Evolutionary conservation across 1,284 basidiomycete species (phyloP), one percentile per base, ranked within the genome.

Genomic region (Microbotryum violaceum): DNA sequence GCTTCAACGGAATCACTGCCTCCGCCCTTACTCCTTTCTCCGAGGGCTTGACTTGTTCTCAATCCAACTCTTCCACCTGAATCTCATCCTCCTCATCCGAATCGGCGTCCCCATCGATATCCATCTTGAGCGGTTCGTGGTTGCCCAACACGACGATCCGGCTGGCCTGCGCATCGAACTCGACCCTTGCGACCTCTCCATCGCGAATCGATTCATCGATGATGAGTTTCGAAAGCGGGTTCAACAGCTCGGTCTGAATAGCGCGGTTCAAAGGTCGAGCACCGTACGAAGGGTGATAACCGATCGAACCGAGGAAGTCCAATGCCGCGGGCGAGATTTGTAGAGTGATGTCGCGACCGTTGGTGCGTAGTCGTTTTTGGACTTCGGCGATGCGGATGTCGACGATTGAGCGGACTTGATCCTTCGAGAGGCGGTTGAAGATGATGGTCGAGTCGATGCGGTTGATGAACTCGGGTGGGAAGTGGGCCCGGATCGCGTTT

Each of bases 231-330:
- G 91, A 91, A 51, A 98, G 79, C 10, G 94, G 94, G 75, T 96
- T 93, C 70, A 98, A 82, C 53, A 98, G 80, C 74, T 97, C 91
- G 72, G 83, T 86, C 77, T 97, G 92, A 71, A 99, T 96, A 9
- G 89, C 83, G 49, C 93, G 83, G 73, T 91, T 88, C 67, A 98
- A 82, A 2, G 94, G 94, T 58, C 94, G 84, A 58, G 93, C 94
- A 69, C 92, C 91, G 71, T 93, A 66, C 64, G 62, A 52, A 57
- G 73, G 81, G 51, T 88, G 89, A 77, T 92, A 97, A 0, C 93
- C 91, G 50, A 87, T 82, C 33, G 86, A 85, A 62, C 83, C 84
- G 53, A 97, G 83, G 78, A 89, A 94, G 58, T 87, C 82, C 76
- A 88, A 90, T 59, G 89, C 86, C 23, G 80, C 83, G 4, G 82